phyloP scores from a whole-genome alignment of 2,329 filamentous ascomycete species.

The Blumeria hordei region DNA sequence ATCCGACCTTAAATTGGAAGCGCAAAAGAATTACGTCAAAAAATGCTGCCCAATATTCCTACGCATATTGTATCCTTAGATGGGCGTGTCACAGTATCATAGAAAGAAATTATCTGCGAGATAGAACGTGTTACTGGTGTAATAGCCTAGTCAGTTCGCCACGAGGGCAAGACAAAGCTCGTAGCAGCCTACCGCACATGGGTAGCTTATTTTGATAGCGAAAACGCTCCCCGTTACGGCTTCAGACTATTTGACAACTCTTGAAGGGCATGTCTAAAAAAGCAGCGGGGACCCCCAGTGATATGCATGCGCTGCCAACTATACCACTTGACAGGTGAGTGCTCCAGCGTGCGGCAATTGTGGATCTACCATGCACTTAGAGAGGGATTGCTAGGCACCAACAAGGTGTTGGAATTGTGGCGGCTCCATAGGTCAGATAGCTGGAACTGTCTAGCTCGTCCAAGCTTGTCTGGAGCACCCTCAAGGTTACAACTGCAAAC shows the following conservation, averaged over 20 bases:
- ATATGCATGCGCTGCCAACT: not conserved
- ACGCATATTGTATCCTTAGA: not conserved
- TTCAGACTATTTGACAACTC: not conserved
- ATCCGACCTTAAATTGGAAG: too few relatives aligned
- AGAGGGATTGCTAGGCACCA: not conserved
- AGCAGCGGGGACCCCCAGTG: not conserved
- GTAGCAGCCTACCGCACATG: too few relatives aligned
- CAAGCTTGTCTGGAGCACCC: not conserved
- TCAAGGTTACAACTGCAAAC: not conserved
- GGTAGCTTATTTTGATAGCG: not conserved
- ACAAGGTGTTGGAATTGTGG: not conserved
- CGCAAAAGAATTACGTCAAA: too few relatives aligned
- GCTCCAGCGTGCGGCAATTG: not conserved
- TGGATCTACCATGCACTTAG: not conserved
- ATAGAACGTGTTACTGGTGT: too few relatives aligned
- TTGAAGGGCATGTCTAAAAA: not conserved
- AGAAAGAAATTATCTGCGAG: too few relatives aligned
- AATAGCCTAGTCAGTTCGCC: too few relatives aligned
- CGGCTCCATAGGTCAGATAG: not conserved
- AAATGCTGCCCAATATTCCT: not conserved
- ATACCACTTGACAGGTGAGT: not conserved
- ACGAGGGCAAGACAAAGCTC: too few relatives aligned
- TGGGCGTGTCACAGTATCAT: not conserved
- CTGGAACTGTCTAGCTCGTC: not conserved
- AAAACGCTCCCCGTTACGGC: not conserved